Conservation (phyloP, 148 eudicot species). For the Dianthus caryophyllus region DNA sequence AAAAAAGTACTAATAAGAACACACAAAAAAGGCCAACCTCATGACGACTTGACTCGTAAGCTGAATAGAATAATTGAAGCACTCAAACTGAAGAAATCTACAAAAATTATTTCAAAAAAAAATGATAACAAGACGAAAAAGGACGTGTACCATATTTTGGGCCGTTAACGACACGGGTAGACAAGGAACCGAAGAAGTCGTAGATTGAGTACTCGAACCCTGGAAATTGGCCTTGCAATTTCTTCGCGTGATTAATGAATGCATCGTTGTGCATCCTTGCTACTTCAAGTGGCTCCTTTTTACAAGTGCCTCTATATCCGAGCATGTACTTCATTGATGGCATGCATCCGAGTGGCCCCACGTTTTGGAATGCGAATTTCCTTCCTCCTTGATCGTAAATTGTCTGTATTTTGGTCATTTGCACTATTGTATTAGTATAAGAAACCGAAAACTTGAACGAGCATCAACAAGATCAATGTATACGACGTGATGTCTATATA, state of each 20-base stretch:
- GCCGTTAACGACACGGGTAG: conserved; percentile 22
- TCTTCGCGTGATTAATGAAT: conserved; percentile 15
- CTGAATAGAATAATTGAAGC: not conserved
- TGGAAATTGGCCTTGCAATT: conserved; percentile 25
- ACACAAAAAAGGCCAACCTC: conserved; percentile 1
- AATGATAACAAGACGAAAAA: not conserved
- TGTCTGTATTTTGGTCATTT: conserved; percentile 19
- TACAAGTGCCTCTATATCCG: conserved; percentile 22
- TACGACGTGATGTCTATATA: too few species aligned
- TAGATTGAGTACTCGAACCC: conserved; percentile 39
- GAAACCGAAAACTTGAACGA: not conserved
- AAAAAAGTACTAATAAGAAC: not conserved
- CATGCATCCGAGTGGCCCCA: conserved; percentile 44
- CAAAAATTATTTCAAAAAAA: not conserved
- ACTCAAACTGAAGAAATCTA: not conserved
- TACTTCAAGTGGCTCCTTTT: conserved; percentile 24
- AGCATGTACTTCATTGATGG: conserved; percentile 35
- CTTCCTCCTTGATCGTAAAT: conserved; percentile 40
- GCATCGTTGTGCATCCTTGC: conserved; percentile 35
- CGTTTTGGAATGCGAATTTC: conserved; percentile 47
- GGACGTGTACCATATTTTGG: conserved; percentile 30
- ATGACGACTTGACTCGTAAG: conserved; percentile 12
- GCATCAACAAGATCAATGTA: not conserved
- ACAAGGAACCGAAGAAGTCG: conserved; percentile 31
- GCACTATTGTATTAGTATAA: not conserved